Conservation (phyloP, 352 stramenopile species). For the Phytophthora nicotianae region DNA sequence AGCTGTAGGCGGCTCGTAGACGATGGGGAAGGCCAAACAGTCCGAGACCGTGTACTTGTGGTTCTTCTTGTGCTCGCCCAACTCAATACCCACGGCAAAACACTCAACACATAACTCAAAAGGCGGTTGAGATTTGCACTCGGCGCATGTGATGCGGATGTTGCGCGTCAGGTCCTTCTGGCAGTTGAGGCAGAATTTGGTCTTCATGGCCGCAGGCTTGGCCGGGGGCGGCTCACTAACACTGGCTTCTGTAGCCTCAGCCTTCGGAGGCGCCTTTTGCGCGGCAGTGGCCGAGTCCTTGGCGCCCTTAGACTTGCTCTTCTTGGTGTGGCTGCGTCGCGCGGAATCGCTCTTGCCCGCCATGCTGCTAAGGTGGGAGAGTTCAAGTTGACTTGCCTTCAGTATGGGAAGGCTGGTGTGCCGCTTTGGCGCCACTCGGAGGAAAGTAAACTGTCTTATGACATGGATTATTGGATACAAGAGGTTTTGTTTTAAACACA, state of each 20-base stretch:
- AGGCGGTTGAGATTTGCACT: slow-evolving; percentile 59
- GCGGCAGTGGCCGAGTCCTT: slow-evolving; percentile 1
- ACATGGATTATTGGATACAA: background rate
- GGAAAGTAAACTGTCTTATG: slow-evolving; percentile 1
- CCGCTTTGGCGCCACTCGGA: slow-evolving; percentile 15
- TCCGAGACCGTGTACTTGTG: slow-evolving; percentile 86
- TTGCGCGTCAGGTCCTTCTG: slow-evolving; percentile 85
- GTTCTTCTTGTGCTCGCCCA: slow-evolving; percentile 81
- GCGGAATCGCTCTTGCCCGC: slow-evolving; percentile 25
- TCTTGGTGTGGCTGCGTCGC: slow-evolving; percentile 38
- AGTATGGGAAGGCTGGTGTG: slow-evolving; percentile 22
- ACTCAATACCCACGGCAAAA: slow-evolving; percentile 87
- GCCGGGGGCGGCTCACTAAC: slow-evolving; percentile 24
- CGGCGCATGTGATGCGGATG: slow-evolving; percentile 86
- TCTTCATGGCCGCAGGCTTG: slow-evolving; percentile 50
- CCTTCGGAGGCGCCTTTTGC: background rate
- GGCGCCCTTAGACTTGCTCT: slow-evolving; percentile 26
- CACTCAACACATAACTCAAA: slow-evolving; percentile 95
- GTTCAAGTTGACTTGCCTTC: slow-evolving; percentile 20
- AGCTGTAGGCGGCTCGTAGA: slow-evolving; percentile 44
- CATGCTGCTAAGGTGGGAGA: slow-evolving; percentile 22
- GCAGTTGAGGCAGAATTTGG: slow-evolving; percentile 87
- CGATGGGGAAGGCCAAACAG: slow-evolving; percentile 79
- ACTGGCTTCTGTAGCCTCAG: background rate
- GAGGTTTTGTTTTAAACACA: background rate